Evolutionary conservation across 2,329 filamentous ascomycete species (phyloP), one percentile per base, ranked within the genome.

Genomic region (Neofusicoccum ribis): DNA sequence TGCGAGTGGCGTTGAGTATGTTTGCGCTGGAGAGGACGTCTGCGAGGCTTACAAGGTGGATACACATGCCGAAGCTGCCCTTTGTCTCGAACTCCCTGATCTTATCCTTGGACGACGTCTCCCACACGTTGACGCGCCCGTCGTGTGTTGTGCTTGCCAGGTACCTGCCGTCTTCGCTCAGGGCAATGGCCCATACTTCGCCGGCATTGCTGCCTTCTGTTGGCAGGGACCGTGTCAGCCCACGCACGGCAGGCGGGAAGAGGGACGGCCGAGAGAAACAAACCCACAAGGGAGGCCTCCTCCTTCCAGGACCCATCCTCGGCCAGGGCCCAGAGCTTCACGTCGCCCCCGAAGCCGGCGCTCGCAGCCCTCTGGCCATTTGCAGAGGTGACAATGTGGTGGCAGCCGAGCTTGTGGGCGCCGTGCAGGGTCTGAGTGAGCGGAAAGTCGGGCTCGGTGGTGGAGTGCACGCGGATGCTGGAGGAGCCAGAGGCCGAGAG

Each of bases 51-150:
- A 88, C 86, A 76, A 98, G 79, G 76, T 95, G 93, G 67, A 99
- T 88, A 72, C 90, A 91, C 80, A 95, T 87, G 43, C 93, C 94
- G 79, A 97, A 98, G 77, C 90, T 94, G 14, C 93, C 93, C 70
- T 94, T 92, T 1, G 94, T 97, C 81, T 97, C 93, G 73, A 95
- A 97, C 72, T 93, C 88, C 59, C 88, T 85, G 67, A 95, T 88
- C 78, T 91, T 91, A 23, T 80, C 78, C 43, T 86, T 82, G 3
- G 77, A 77, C 12, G 78, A 72, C 17, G 80, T 74, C 74, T 96
- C 89, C 92, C 93, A 98, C 46, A 98, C 91, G 71, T 93, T 93
- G 73, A 98, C 88, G 63, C 90, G 87, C 3, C 95, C 95, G 74
- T 96, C 91, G 72, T 93, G 90, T 3, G 92, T 95, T 14, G 92